These are phyloP conservation scores for Ambrosia trifida DNA, from an alignment of 129 eudicot genomes.

Conservation along the genomic window DNA sequence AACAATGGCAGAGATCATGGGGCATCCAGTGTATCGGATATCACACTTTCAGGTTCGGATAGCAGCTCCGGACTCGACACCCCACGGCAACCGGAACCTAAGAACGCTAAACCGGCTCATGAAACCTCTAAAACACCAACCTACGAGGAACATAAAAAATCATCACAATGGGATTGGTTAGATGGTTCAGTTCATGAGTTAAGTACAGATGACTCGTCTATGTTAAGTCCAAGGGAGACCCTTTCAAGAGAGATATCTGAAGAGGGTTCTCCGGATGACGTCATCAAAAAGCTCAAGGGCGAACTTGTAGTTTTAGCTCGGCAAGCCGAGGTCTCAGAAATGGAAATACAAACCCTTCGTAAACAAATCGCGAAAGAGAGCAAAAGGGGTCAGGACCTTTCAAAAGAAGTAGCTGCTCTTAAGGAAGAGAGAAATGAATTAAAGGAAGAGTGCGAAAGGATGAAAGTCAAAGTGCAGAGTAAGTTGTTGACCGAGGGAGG, in stretches of 20 bases:
- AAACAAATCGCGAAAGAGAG: slow-evolving; percentile 85
- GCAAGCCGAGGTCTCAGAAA: slow-evolving; percentile 73
- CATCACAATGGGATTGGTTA: slow-evolving; percentile 72
- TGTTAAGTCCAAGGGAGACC: slow-evolving; percentile 53
- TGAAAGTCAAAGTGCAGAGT: slow-evolving; percentile 40
- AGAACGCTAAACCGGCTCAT: slow-evolving; percentile 26
- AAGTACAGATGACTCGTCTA: slow-evolving; percentile 64
- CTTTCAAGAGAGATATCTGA: slow-evolving; percentile 37
- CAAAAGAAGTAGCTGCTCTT: slow-evolving; percentile 54
- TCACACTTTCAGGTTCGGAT: slow-evolving; percentile 76
- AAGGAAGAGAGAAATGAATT: slow-evolving; percentile 70
- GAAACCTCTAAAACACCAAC: slow-evolving; percentile 37
- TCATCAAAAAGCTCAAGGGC: slow-evolving; percentile 59
- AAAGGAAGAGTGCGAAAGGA: slow-evolving; percentile 59
- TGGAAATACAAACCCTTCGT: slow-evolving; percentile 83
- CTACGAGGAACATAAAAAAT: slow-evolving; percentile 46
- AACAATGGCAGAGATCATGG: slow-evolving; percentile 36
- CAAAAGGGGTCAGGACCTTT: slow-evolving; percentile 75
- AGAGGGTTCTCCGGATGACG: slow-evolving; percentile 44
- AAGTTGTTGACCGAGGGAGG: slow-evolving; percentile 52
- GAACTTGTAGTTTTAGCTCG: slow-evolving; percentile 63
- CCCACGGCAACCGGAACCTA: slow-evolving; percentile 53
- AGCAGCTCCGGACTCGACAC: slow-evolving; percentile 76
- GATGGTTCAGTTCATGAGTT: slow-evolving; percentile 59
- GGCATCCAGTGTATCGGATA: slow-evolving; percentile 83